Percentiles rank a stretch among this genome's conserved stretches.
phyloP scores from a whole-genome alignment of 306 rosid genomes.

The Medicago lupulina region DNA sequence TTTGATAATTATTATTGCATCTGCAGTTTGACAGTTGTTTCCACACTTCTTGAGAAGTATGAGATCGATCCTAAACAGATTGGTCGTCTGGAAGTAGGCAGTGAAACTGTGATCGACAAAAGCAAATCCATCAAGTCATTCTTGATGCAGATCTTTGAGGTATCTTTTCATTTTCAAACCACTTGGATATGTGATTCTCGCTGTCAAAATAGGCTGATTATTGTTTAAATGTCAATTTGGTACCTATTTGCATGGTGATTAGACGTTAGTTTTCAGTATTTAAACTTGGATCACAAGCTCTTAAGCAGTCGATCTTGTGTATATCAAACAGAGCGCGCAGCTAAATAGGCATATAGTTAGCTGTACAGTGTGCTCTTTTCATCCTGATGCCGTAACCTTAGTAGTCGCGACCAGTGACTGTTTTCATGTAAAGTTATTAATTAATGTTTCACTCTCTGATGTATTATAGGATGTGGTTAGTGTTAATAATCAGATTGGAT shows the following conservation, averaged over 20 bases:
- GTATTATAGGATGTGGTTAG: background rate
- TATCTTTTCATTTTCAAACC: conserved; percentile 38
- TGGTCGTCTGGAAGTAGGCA: conserved; percentile 99
- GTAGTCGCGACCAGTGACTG: conserved; percentile 3
- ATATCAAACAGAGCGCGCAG: conserved; percentile 13
- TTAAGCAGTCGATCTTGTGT: background rate
- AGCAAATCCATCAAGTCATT: conserved; percentile 99
- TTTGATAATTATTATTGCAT: conserved; percentile 39
- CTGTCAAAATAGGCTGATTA: background rate
- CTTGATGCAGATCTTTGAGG: conserved; percentile 99
- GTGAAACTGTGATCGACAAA: conserved; percentile 98
- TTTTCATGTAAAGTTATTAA: conserved; percentile 5
- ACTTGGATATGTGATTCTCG: conserved; percentile 17
- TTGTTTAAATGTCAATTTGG: conserved; percentile 22
- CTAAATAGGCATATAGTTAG: conserved; percentile 6
- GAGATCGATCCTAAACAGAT: conserved; percentile 88
- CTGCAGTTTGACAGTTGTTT: conserved; percentile 91
- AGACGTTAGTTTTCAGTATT: conserved; percentile 25
- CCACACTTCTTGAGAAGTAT: conserved; percentile 86
- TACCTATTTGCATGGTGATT: conserved; percentile 10
- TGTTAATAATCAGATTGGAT: conserved; percentile 29
- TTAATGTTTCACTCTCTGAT: conserved; percentile 22
- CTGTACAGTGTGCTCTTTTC: conserved; percentile 34
- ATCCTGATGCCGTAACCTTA: background rate
- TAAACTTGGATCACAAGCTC: conserved; percentile 26